phyloP scores from a whole-genome alignment of 129 eudicot species.

The Rutidosis leptorrhynchoides region DNA sequence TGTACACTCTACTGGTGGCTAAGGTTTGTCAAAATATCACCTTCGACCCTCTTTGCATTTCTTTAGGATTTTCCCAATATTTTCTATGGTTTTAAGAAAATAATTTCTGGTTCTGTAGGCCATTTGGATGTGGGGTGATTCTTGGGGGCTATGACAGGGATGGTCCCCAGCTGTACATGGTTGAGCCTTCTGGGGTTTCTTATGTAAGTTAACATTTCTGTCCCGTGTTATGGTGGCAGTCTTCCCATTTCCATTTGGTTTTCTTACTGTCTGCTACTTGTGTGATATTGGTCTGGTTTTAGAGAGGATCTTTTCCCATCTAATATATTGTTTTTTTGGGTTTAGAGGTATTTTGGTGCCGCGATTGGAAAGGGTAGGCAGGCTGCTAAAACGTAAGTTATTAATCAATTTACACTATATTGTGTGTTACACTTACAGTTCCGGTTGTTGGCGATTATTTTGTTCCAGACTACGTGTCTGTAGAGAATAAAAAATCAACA shows the following conservation, averaged over 20 bases:
- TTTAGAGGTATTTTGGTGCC: conserved; percentile 93
- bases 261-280: too few relatives aligned
- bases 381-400: conserved; percentile 96
- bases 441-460: neutral
- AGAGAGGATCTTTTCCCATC: too few relatives aligned
- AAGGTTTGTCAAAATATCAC: conserved; percentile 50
- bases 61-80: conserved; percentile 2
- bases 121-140: conserved; percentile 92
- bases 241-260: too few relatives aligned
- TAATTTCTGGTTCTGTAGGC: conserved; percentile 54
- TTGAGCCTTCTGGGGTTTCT: conserved; percentile 96
- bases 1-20: conserved; percentile 99
- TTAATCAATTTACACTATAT: neutral
- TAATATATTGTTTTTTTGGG: conserved; percentile 8
- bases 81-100: conserved; percentile 16
- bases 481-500: too few relatives aligned
- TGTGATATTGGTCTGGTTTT: too few relatives aligned
- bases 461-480: neutral
- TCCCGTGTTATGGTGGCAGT: too few relatives aligned
- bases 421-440: too few relatives aligned
- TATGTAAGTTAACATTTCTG: conserved; percentile 62
- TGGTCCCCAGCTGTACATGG: conserved; percentile 94
- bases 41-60: too few relatives aligned
- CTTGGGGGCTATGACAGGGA: conserved; percentile 98
- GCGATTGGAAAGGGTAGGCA: conserved; percentile 97